Evolutionary conservation across 2,329 filamentous ascomycete genomes (phyloP), one percentile per base, ranked within the genome.

Genomic region (Diaporthe helianthi): DNA sequence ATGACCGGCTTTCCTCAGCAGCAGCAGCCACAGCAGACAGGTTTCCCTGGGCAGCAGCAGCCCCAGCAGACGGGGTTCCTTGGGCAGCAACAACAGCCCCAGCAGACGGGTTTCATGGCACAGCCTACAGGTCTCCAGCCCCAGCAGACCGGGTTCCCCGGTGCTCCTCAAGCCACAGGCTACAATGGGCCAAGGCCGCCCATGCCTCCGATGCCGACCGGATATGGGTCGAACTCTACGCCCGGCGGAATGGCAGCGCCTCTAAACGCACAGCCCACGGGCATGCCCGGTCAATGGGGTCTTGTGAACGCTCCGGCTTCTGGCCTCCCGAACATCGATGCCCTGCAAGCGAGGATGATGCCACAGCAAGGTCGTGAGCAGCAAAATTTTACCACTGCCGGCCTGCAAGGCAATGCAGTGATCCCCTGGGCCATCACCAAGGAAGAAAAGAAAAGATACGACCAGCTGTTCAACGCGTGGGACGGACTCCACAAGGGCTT

Each of bases 401-500:
- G 95, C 6, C 86, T 99, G 12, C 90, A 93, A 72, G 96, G 96
- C 65, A 98, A 97, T 81, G 96, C 96, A 0, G 95, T 93, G 9
- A 95, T 99, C 76, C 96, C 96, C 0, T 99, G 96, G 96, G 94
- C 96, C 19, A 96, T 99, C 71, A 99, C 96, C 5, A 99, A 99
- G 79, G 94, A 98, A 72, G 96, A 99, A 80, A 99, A 99, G 85
- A 95, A 92, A 71, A 92, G 97, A 72, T 99, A 99, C 74, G 96
- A 99, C 80, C 88, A 93, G 71, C 88, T 98, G 41, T 99, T 99
- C 85, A 92, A 90, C 73, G 94, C 94, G 6, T 99, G 96, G 96
- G 96, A 99, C 81, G 96, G 96, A 3, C 89, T 99, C 72, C 89
- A 90, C 72, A 98, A 97, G 80, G 96, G 96, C 0, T 97, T 91